Evolutionary conservation across 2,329 filamentous ascomycete genomes (phyloP).

Genomic region (Aureobasidium zeae): DNA sequence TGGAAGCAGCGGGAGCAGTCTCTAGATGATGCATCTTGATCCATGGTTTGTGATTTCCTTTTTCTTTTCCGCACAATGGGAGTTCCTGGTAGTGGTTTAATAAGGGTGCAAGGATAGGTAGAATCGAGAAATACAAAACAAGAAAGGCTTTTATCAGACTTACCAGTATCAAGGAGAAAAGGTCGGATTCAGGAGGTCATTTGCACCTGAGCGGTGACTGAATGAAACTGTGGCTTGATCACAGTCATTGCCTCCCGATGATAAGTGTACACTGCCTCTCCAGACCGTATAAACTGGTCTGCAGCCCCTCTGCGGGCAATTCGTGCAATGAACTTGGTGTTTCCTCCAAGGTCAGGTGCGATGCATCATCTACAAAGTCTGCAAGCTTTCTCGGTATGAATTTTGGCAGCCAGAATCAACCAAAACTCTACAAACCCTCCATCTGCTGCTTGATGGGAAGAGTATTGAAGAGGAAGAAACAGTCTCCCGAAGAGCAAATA

Average conservation of each 20-base stretch:
- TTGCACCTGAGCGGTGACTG: constrained; percentile 10
- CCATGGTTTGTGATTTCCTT: neutral
- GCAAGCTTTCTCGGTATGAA: too few relatives aligned
- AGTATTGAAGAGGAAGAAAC: neutral
- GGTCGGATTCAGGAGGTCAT: constrained; percentile 14
- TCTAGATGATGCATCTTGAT: constrained; percentile 3
- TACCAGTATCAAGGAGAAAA: constrained; percentile 20
- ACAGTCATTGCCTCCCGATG: constrained; percentile 19
- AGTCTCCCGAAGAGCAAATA: neutral
- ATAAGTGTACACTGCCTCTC: constrained; percentile 22
- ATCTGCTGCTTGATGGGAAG: too few relatives aligned
- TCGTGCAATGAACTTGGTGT: constrained; percentile 25
- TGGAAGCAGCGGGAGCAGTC: constrained; percentile 9
- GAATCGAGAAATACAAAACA: neutral
- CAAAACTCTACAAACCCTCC: too few relatives aligned
- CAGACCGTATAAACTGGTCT: constrained; percentile 24
- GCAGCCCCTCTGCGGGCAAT: constrained; percentile 25
- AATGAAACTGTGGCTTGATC: constrained; percentile 17
- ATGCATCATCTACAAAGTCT: too few relatives aligned
- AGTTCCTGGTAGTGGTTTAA: neutral
- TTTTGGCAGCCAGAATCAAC: too few relatives aligned
- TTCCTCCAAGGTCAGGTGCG: constrained; percentile 4
- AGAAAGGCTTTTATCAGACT: too few relatives aligned
- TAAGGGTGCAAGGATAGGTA: neutral
- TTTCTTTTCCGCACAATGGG: too few relatives aligned